Evolutionary conservation across 2,329 filamentous ascomycete species (phyloP), one percentile per base, ranked within the genome.

Genomic region (Penicillium fuscoglaucum): DNA sequence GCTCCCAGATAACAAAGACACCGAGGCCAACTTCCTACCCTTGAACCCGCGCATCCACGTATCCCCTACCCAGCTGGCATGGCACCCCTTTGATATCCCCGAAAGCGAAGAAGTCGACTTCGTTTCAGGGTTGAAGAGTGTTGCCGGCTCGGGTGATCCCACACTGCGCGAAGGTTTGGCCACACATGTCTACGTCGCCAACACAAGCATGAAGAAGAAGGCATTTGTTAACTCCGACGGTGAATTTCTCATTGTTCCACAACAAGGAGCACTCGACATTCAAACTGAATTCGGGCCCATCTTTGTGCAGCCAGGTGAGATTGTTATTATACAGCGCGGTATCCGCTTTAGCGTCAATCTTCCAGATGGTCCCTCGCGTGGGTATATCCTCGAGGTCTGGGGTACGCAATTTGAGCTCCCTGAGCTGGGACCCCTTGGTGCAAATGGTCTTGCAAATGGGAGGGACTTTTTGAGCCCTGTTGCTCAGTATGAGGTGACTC

Each of bases 301-400:
- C 0, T 80, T 86, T 51, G 85, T 89, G 6, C 84, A 86, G 4
- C 87, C 86, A 0, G 86, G 86, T n/a, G 87, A 90, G 69, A 83
- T 90, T 33, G 82, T 80, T 50, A 82, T 90, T 17, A 85, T 90
- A 24, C 87, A 84, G 24, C 81, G 85, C 13, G 87, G 87, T n/a
- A 79, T 88, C 46, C 80, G 86, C 21, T 87, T 88, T 73, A 80
- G 82, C 19, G 81, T 89, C n/a, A 78, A 78, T 3, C 73, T 88
- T 0, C 83, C 84, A 2, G 78, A 85, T 31, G 86, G 85, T 0
- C 83, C 84, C 0, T 82, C 83, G 0, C 80, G 86, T 50, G 87
- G 87, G 9, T 90, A 89, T 68, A 84, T 89, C 50, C 82, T 87
- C 35, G 87, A 90, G 70, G 75, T 89, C 15, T 90, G 85, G 71